Evolutionary conservation across 2,329 filamentous ascomycete genomes (phyloP).

Genomic region (Pezicula carpinea): DNA sequence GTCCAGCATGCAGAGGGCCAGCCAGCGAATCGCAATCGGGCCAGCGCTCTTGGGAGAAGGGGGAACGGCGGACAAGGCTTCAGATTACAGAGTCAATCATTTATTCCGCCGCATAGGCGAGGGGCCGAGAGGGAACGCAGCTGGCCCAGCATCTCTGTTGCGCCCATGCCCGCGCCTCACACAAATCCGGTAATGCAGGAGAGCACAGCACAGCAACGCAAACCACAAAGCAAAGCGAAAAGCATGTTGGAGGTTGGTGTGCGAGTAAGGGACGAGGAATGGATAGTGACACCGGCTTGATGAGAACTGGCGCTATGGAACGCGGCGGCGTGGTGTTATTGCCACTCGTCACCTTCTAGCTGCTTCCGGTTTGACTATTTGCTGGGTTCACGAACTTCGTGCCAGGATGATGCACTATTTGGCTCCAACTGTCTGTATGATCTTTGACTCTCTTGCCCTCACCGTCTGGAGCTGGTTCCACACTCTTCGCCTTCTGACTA

Average conservation of each 20-base stretch:
- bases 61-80: too few relatives aligned
- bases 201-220: not conserved
- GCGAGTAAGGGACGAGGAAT: not conserved
- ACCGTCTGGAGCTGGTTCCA: too few relatives aligned
- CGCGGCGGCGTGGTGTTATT: not conserved
- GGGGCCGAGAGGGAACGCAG: too few relatives aligned
- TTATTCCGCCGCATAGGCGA: too few relatives aligned
- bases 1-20: too few relatives aligned
- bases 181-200: not conserved
- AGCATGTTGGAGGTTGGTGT: not conserved
- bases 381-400: not conserved
- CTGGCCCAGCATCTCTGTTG: too few relatives aligned
- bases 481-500: too few relatives aligned
- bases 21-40: too few relatives aligned
- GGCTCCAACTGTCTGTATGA: not conserved
- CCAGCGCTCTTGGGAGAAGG: too few relatives aligned
- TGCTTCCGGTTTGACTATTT: not conserved
- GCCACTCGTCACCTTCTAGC: not conserved
- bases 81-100: too few relatives aligned
- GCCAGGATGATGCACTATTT: too few relatives aligned
- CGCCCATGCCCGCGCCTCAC: too few relatives aligned
- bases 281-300: not conserved
- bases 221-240: not conserved
- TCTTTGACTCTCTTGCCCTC: not conserved
- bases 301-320: not conserved